A percentile compares a stretch with the other conserved stretches of the same genome.
These are phyloP conservation scores for Russula earlei DNA, from an alignment of 768 basidiomycete species.

Conservation along the genomic window DNA sequence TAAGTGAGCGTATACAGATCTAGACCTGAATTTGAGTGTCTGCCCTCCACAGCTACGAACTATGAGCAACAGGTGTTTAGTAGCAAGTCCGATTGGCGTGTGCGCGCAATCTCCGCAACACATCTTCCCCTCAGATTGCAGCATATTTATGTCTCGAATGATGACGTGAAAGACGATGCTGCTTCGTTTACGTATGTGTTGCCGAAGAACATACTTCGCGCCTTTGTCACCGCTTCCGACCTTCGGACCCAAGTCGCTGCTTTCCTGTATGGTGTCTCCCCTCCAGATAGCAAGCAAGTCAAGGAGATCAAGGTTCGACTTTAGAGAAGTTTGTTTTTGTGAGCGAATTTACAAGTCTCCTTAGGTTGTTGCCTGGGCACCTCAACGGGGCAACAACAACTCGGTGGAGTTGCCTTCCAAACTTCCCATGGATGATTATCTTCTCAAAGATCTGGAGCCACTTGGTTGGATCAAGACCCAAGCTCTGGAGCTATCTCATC, in stretches of 20 bases:
- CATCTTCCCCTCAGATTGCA: conserved; percentile 93
- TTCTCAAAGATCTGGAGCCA: conserved; percentile 91
- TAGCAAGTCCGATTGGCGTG: conserved; percentile 99
- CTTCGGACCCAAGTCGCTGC: conserved; percentile 94
- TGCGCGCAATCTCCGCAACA: conserved; percentile 94
- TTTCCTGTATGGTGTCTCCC: conserved; percentile 87
- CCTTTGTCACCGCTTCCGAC: conserved; percentile 89
- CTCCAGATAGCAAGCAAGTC: conserved; percentile 94
- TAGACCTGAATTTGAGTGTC: background rate
- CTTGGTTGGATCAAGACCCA: conserved; percentile 98
- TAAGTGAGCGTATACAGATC: conserved; percentile 28
- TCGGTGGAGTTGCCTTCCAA: conserved; percentile 84
- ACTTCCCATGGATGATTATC: conserved; percentile 88
- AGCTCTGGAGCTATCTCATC: conserved; percentile 81
- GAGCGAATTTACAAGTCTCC: conserved; percentile 3
- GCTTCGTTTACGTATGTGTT: conserved; percentile 91
- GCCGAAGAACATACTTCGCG: conserved; percentile 92
- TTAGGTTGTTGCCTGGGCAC: conserved; percentile 88
- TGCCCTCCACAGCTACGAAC: conserved; percentile 57
- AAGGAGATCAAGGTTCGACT: conserved; percentile 82
- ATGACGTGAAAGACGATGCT: conserved; percentile 98
- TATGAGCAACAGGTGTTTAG: conserved; percentile 99
- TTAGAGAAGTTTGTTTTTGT: background rate
- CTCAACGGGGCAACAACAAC: conserved; percentile 93
- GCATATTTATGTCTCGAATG: conserved; percentile 98